These are phyloP conservation scores for Limtongozyma cylindracea DNA, from an alignment of 805 yeast genomes.

Conservation along the genomic window DNA sequence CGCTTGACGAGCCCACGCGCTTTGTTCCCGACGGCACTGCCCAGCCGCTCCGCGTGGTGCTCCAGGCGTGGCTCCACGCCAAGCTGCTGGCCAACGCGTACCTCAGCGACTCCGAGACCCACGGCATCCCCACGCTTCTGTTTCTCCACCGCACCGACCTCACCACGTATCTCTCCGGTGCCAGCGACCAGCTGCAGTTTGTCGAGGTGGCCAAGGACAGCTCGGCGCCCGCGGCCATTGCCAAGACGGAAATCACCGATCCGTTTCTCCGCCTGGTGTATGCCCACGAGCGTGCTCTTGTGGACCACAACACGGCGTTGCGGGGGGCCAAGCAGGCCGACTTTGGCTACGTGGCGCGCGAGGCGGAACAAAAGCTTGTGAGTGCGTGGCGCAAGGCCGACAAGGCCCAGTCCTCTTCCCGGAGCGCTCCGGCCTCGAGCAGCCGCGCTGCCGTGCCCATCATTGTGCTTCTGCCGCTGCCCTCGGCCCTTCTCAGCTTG, in stretches of 20 bases:
- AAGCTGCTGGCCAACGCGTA: slow-evolving; percentile 66
- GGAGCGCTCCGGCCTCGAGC: too few relatives aligned
- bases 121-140: slow-evolving; percentile 42
- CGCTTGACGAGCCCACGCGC: slow-evolving; percentile 22
- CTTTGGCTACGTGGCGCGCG: slow-evolving; percentile 42
- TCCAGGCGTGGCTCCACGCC: slow-evolving; percentile 57
- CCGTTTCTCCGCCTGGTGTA: slow-evolving; percentile 22
- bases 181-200: slow-evolving; percentile 30
- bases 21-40: slow-evolving; percentile 22
- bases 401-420: slow-evolving; percentile 14
- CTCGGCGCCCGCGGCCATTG: slow-evolving; percentile 1
- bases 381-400: slow-evolving; percentile 20
- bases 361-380: slow-evolving; percentile 34
- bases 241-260: slow-evolving; percentile 7
- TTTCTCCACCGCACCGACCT: slow-evolving; percentile 74
- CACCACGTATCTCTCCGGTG: slow-evolving; percentile 58
- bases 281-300: slow-evolving; percentile 19
- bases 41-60: slow-evolving; percentile 30
- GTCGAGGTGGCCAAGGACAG: slow-evolving; percentile 14
- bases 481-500: slow-evolving; percentile 14
- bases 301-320: slow-evolving; percentile 33
- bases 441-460: slow-evolving; percentile 8
- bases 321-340: slow-evolving; percentile 45
- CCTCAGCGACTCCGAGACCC: slow-evolving; percentile 40
- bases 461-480: slow-evolving; percentile 16